Percentiles rank a stretch among this genome's conserved stretches.
phyloP scores from a whole-genome alignment of 768 basidiomycete species.

The Amanita jacksonii region DNA sequence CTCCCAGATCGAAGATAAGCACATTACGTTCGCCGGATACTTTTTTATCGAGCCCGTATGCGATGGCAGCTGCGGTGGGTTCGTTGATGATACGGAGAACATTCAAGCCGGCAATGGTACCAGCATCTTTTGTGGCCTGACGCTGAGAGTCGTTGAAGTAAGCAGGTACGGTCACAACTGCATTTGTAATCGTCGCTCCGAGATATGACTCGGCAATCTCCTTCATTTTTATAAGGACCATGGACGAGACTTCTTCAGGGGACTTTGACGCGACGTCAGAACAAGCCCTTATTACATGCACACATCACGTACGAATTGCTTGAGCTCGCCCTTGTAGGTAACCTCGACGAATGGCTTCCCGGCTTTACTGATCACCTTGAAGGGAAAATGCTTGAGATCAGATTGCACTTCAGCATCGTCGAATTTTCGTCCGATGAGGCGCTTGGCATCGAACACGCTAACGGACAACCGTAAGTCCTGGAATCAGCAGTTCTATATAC shows the following conservation, averaged over 20 bases:
- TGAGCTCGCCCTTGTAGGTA: slow-evolving; percentile 87
- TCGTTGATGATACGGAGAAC: slow-evolving; percentile 99
- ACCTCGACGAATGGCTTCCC: slow-evolving; percentile 88
- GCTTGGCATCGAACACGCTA: slow-evolving; percentile 97
- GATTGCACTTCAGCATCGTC: slow-evolving; percentile 77
- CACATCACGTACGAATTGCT: slow-evolving; percentile 68
- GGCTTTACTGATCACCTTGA: slow-evolving; percentile 77
- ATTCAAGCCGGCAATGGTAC: slow-evolving; percentile 87
- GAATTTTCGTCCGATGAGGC: slow-evolving; percentile 92
- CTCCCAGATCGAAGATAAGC: slow-evolving; percentile 96
- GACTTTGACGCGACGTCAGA: slow-evolving; percentile 63
- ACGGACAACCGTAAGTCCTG: slow-evolving; percentile 2
- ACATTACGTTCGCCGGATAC: slow-evolving; percentile 86
- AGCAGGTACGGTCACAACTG: slow-evolving; percentile 93
- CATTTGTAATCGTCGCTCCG: slow-evolving; percentile 73
- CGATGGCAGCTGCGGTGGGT: slow-evolving; percentile 96
- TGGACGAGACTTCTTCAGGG: slow-evolving; percentile 96
- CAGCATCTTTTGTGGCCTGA: slow-evolving; percentile 97
- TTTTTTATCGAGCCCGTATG: slow-evolving; percentile 97
- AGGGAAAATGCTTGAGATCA: slow-evolving; percentile 89
- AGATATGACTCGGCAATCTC: slow-evolving; percentile 97
- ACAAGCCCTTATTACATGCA: neutral
- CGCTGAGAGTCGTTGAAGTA: slow-evolving; percentile 99
- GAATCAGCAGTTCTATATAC: neutral
- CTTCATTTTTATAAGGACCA: slow-evolving; percentile 98